Base-by-base conservation (phyloP, 2,329 filamentous ascomycete species). In the Fusarium siculi region DNA sequence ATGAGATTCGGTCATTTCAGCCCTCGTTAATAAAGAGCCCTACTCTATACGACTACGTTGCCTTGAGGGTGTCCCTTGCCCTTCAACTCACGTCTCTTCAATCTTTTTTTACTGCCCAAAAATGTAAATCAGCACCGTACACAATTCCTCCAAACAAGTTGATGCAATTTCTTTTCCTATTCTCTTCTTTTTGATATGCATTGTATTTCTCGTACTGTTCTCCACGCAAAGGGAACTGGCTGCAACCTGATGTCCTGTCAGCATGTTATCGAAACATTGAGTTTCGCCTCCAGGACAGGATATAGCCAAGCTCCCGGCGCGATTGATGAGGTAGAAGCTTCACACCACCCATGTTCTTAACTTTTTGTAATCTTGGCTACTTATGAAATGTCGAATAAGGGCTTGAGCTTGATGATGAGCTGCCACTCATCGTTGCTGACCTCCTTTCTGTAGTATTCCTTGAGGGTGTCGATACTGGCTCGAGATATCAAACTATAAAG, bases 371-470 rank as follows among this genome's bases (percentile, higher is more conserved):
- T 32, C n/a, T 42, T 37, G 32, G 36, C 34, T 36, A 39, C 69
- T 85, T 88, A 95, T 78, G 87, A 87, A 82, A 98, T 93, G 83
- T 98, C 96, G 81, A 98, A 98, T 76, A 97, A 81, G 44, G 93
- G 91, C 90, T 99, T 99, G 80, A 99, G 86, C 88, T 97, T 97
- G 84, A 96, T 93, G 80, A 99, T 94, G 73, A 99, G 87, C 79
- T 90, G 87, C 96, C 96, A 99, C 85, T 99, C 96, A 16, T 98
- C 96, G 84, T 93, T 96, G 54, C 88, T 89, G 46, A 98, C 94
- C 68, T 98, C 95, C 65, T 90, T 86, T 63, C 95, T 89, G 86
- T 98, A 99, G 82, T 94, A 98, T 80, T 98, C 94, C 88, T 99
- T 99, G 74, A 99, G 89, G 14, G 92, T 95, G 84, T 99, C 94